Evolutionary conservation across 805 yeast species (phyloP).

Genomic region (Candida suzukii): DNA sequence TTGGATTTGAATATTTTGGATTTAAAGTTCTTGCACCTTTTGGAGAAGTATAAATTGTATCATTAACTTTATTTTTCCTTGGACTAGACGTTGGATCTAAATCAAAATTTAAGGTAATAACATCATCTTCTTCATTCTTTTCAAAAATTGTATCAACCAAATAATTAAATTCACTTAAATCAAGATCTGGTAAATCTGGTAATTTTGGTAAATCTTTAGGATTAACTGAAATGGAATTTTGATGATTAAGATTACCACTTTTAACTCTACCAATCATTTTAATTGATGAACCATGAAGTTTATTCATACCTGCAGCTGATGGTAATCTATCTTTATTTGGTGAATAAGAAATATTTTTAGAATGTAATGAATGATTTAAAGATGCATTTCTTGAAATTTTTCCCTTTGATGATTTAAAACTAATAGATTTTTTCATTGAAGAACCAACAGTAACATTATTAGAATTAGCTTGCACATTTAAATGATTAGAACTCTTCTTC

Average conservation of each 20-base stretch:
- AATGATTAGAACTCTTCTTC: slow-evolving; percentile 5
- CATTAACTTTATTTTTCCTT: too few relatives aligned
- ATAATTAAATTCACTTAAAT: slow-evolving; percentile 21
- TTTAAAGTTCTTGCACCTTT: not conserved
- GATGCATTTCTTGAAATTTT: not conserved
- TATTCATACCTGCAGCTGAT: slow-evolving; percentile 1
- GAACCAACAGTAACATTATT: slow-evolving; percentile 25
- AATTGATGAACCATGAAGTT: not conserved
- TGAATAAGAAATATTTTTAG: not conserved
- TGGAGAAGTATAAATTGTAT: not conserved
- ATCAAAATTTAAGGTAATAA: not conserved
- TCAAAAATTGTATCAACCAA: slow-evolving; percentile 25
- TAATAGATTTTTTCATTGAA: slow-evolving; percentile 41
- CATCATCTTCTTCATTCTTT: not conserved
- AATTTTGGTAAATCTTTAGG: slow-evolving; percentile 20
- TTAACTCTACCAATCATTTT: not conserved
- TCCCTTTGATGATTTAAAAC: slow-evolving; percentile 20
- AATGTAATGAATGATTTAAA: not conserved
- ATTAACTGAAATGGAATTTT: slow-evolving; percentile 7
- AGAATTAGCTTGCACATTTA: slow-evolving; percentile 12
- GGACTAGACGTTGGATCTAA: too few relatives aligned
- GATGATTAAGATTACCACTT: not conserved
- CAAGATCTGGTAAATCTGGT: slow-evolving; percentile 21
- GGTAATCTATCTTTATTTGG: not conserved
- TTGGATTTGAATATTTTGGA: not conserved